Conservation (phyloP, 2,329 filamentous ascomycete species). For the Botrytis squamosa region DNA sequence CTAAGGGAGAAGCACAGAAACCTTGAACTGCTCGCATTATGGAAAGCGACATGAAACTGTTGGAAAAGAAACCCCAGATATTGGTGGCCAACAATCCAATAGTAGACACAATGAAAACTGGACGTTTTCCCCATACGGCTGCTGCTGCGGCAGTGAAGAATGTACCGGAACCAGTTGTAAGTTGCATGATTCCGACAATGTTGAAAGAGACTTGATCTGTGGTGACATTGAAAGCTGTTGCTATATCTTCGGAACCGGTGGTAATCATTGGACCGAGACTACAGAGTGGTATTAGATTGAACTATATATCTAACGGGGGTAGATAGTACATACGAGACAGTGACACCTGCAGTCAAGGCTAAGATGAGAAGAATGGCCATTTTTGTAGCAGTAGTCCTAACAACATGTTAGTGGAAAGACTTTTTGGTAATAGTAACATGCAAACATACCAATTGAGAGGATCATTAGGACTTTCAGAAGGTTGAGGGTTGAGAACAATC, state of each 20-base stretch:
- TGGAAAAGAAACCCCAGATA: slow-evolving; percentile 44
- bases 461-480: slow-evolving; percentile 53
- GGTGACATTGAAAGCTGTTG: slow-evolving; percentile 41
- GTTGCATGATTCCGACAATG: slow-evolving; percentile 40
- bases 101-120: slow-evolving; percentile 37
- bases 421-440: slow-evolving; percentile 31
- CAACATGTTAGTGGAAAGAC: background rate
- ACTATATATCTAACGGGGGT: slow-evolving; percentile 25
- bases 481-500: slow-evolving; percentile 53
- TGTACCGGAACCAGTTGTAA: slow-evolving; percentile 44
- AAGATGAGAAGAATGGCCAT: slow-evolving; percentile 34
- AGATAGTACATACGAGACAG: slow-evolving; percentile 29
- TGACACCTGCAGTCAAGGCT: slow-evolving; percentile 36
- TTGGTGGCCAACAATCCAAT: slow-evolving; percentile 41
- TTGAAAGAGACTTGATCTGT: slow-evolving; percentile 41
- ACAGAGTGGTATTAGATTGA: background rate
- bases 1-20: slow-evolving; percentile 35
- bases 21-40: slow-evolving; percentile 39
- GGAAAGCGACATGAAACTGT: slow-evolving; percentile 41
- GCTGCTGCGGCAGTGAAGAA: slow-evolving; percentile 45
- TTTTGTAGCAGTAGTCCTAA: slow-evolving; percentile 29
- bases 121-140: slow-evolving; percentile 39
- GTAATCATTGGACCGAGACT: slow-evolving; percentile 45
- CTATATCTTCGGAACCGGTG: slow-evolving; percentile 41
- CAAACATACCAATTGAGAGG: slow-evolving; percentile 49